A percentile compares a stretch with the other conserved stretches of the same genome.
Conservation (phyloP, 1,284 basidiomycete genomes). For the Ceratobasidium sp. region DNA sequence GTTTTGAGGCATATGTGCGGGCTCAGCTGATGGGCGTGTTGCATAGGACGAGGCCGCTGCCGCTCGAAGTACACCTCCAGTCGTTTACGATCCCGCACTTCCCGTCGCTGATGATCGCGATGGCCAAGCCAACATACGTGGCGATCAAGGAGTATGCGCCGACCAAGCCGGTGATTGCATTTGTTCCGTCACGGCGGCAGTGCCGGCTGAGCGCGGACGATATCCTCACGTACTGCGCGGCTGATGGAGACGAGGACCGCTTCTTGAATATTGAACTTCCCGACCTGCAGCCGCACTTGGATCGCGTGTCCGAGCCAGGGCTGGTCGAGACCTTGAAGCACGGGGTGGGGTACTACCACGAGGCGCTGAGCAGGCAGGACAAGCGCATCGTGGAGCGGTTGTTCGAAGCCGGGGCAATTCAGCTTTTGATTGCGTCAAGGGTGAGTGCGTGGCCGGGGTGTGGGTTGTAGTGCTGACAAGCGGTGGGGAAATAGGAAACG, state of each 20-base stretch:
- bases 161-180: slow-evolving; percentile 86
- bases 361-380: slow-evolving; percentile 89
- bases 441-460: slow-evolving; percentile 54
- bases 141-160: slow-evolving; percentile 89
- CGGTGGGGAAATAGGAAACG: slow-evolving; percentile 67
- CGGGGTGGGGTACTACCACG: slow-evolving; percentile 95
- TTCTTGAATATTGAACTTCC: slow-evolving; percentile 90
- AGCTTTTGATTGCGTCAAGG: slow-evolving; percentile 92
- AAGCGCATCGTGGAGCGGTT: slow-evolving; percentile 93
- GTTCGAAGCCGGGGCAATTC: slow-evolving; percentile 93
- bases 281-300: slow-evolving; percentile 87
- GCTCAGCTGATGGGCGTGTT: slow-evolving; percentile 8
- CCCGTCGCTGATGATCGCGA: slow-evolving; percentile 97
- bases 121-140: slow-evolving; percentile 98
- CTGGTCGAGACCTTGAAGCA: slow-evolving; percentile 85
- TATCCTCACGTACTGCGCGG: slow-evolving; percentile 85
- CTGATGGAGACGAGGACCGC: slow-evolving; percentile 82
- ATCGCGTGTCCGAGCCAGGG: slow-evolving; percentile 79
- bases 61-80: slow-evolving; percentile 97
- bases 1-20: background rate
- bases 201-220: slow-evolving; percentile 93
- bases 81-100: slow-evolving; percentile 96
- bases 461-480: slow-evolving; percentile 13
- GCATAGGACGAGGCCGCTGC: slow-evolving; percentile 84
- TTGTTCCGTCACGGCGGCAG: slow-evolving; percentile 93